These are phyloP conservation scores for Linnemannia elongata DNA, from an alignment of 192 early-diverging fungal species.

Conservation along the genomic window DNA sequence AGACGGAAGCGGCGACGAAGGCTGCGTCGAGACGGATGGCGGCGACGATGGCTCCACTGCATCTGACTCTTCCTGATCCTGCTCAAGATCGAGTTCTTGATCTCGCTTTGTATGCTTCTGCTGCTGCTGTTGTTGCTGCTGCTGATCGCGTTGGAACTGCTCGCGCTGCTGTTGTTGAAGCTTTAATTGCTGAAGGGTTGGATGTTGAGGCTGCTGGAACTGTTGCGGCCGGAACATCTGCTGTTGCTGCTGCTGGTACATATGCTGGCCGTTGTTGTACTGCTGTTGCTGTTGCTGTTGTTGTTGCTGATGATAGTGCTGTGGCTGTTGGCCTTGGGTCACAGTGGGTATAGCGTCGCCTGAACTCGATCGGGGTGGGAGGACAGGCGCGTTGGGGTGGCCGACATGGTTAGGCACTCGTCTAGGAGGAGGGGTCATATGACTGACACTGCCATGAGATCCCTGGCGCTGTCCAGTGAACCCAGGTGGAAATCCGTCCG, in stretches of 20 bases:
- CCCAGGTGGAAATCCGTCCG: slow-evolving; percentile 11
- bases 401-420: slow-evolving; percentile 4
- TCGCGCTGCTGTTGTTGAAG: slow-evolving; percentile 24
- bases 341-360: slow-evolving; percentile 33
- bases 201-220: slow-evolving; percentile 37
- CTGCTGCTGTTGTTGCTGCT: slow-evolving; percentile 28
- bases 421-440: slow-evolving; percentile 22
- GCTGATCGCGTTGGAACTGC: slow-evolving; percentile 26
- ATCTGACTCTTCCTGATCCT: background rate
- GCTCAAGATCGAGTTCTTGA: background rate
- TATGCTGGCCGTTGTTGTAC: background rate
- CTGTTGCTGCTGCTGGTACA: slow-evolving; percentile 19
- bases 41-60: background rate
- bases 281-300: slow-evolving; percentile 19
- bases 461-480: slow-evolving; percentile 36
- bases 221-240: slow-evolving; percentile 30
- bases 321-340: slow-evolving; percentile 19
- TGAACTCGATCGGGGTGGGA: slow-evolving; percentile 39
- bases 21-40: background rate
- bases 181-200: slow-evolving; percentile 40
- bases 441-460: slow-evolving; percentile 8
- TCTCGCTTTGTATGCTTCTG: slow-evolving; percentile 4
- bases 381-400: background rate
- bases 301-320: background rate
- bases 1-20: background rate